Percentiles rank a stretch among this genome's conserved stretches.
Evolutionary conservation across 345 rosid species (phyloP).

Genomic region (Ceriops tagal): DNA sequence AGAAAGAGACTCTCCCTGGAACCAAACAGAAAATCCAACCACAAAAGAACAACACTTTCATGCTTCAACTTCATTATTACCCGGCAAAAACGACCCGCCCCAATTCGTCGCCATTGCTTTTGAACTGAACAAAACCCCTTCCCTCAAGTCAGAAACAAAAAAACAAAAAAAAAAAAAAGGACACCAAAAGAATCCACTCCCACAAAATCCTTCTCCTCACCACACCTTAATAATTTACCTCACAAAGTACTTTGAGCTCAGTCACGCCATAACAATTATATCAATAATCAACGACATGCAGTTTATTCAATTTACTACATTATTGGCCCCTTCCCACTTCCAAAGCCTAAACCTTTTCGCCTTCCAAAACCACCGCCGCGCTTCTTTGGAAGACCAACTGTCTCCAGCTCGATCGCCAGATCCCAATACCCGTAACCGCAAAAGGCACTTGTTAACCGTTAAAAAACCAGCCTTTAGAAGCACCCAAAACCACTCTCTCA

Average conservation of each 20-base stretch:
- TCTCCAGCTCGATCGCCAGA: constrained; percentile 27
- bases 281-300: constrained; percentile 5
- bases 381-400: background rate
- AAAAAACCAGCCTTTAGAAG: constrained; percentile 24
- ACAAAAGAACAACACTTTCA: constrained; percentile 3
- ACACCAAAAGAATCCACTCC: constrained; percentile 3
- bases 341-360: constrained; percentile 13
- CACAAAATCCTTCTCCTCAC: background rate
- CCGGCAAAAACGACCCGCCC: constrained; percentile 41
- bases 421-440: constrained; percentile 35
- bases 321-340: background rate
- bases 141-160: background rate
- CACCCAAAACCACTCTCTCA: constrained; percentile 16
- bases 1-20: background rate
- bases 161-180: background rate
- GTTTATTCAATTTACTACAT: background rate
- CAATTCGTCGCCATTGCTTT: constrained; percentile 45
- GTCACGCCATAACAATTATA: constrained; percentile 12
- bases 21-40: constrained; percentile 9
- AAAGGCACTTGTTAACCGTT: constrained; percentile 33
- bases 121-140: constrained; percentile 9
- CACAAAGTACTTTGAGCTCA: background rate
- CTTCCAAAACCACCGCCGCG: constrained; percentile 9
- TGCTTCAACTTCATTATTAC: constrained; percentile 27
- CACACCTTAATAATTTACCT: constrained; percentile 9